Base-by-base conservation (phyloP, 179 eudicot species). In the Nepenthes alata region DNA sequence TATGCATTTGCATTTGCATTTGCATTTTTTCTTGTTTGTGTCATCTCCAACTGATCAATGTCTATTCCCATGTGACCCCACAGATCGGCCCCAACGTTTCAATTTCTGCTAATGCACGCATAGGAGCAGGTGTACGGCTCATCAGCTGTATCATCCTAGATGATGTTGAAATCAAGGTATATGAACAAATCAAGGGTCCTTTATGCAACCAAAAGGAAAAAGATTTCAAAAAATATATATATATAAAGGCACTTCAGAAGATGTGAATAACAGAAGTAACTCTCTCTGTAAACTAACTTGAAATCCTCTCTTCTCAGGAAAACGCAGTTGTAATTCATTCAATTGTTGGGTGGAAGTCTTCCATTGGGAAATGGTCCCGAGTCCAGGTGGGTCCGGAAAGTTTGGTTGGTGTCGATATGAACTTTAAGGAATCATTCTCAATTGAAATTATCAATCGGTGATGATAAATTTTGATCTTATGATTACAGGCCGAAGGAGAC, bases 61-160 rank as follows among this genome's bases (percentile, higher is more conserved):
- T 57, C 37, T 61, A 37, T 47, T 48, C 10, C 44, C 58, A 64
- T 25, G 11, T 39, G 12, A 3, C 3, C 4, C 9, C 55, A 73
- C 87, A 90, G 99, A 81, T 94, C 72, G 99, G 99, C 57, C 99
- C 99, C 2, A 78, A 91, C 73, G 99, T 91, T 51, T 90, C 99
- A 13, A 76, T 94, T 44, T 90, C 99, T 35, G 99, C 99, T 47
- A 94, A 94, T 74, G 99, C 83, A 8, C 99, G 95, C 47, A 75
- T 94, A 45, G 97, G 85, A 63, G 86, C 97, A 54, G 99, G 97
- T 64, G 99, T 82, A 15, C 81, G 99, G 74, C 89, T 94, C 36
- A 75, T 81, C 63, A 87, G 75, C 72, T 94, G 99, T 62, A 91
- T 94, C 58, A 69, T 94, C 65, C 73, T 94, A 53, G 96, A 94